Conservation (phyloP, 495 filamentous ascomycete species). For the Cercophora samala region DNA sequence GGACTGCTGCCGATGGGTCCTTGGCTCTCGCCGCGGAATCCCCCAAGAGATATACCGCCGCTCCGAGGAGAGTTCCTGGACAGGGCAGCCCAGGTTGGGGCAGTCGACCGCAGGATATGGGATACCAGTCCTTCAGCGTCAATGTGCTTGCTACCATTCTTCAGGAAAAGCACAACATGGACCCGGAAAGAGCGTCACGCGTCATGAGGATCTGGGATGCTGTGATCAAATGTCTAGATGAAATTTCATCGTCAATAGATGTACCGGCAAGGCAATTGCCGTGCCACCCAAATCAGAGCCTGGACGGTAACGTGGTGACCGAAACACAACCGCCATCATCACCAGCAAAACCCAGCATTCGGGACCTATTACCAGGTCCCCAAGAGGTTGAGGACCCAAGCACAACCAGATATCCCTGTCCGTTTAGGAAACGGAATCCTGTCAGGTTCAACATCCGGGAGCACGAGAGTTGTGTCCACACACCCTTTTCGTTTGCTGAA, state of each 20-base stretch:
- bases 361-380: constrained; percentile 14
- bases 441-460: constrained; percentile 38
- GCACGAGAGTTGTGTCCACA: constrained; percentile 32
- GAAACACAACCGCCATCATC: not conserved
- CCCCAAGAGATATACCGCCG: not conserved
- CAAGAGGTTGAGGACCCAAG: not conserved
- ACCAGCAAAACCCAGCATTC: not conserved
- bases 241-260: not conserved
- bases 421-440: constrained; percentile 40
- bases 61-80: not conserved
- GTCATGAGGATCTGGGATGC: constrained; percentile 10
- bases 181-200: constrained; percentile 1
- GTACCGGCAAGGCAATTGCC: not conserved
- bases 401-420: constrained; percentile 26
- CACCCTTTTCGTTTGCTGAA: constrained; percentile 11
- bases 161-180: not conserved
- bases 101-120: not conserved
- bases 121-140: not conserved
- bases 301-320: not conserved
- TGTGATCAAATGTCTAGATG: constrained; percentile 12
- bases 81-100: not conserved
- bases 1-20: not conserved
- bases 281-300: not conserved
- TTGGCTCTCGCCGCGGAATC: not conserved
- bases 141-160: not conserved